Evolutionary conservation across 805 yeast species (phyloP), one percentile per base, ranked within the genome.

Genomic region (Wickerhamiella qilinensis): DNA sequence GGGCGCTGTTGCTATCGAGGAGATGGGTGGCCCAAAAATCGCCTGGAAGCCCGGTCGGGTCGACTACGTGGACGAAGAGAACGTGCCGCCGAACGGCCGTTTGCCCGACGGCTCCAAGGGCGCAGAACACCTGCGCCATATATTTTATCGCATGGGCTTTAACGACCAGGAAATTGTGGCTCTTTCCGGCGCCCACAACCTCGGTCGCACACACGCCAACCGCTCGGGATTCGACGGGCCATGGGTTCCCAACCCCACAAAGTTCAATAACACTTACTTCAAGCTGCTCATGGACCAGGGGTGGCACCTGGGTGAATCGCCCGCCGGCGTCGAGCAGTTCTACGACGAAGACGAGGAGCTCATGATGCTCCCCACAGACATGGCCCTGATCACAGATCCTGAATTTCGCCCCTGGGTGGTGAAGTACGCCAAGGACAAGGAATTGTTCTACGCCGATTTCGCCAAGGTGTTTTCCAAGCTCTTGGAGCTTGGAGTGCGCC

Each of bases 351-450:
- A 75, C 52, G 66, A 69, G 43, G 71, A 66, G 45, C 68, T 80
- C 47, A 83, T 84, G 93, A 84, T 84, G 94, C 60, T 84, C 38
- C 84, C 82, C 21, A 75, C 93, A 11, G 94, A 84, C 53, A 67
- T 75, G 67, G 74, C 82, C 14, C 60, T 80, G 33, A 53, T 71
- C n/a, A 60, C 69, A 47, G 86, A 78, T 56, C 67, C 73, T 3
- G 62, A 57, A 36, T 82, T 75, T 56, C 59, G 60, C 43, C 57
- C 60, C 39, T 73, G 77, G 70, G 86, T 77, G 14, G 68, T 74
- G 48, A 59, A 60, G 40, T 84, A 75, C 57, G 86, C 93, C 20
- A 61, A 63, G 21, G 79, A 82, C 56, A 71, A 74, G 53, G 69
- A 65, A 14, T 49, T 57, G 18, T 84, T 77, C 61, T 74, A 71